Base-by-base conservation (phyloP, 768 basidiomycete genomes). In the Melanogaster broomeanus region DNA sequence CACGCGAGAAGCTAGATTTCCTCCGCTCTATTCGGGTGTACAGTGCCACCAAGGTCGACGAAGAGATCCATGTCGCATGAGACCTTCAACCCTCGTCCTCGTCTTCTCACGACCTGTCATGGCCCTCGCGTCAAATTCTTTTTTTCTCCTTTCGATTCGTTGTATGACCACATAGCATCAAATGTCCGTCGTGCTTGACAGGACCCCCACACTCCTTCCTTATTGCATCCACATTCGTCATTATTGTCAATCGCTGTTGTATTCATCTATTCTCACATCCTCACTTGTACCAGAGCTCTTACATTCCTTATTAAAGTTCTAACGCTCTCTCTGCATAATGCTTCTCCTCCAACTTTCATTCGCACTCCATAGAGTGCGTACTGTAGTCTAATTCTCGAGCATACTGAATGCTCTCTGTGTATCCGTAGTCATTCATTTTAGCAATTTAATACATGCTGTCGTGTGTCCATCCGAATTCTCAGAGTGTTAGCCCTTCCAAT, bases 21-120 rank as follows among this genome's bases (percentile, higher is more conserved):
- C 66, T 83, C 3, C 78, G 83, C 37, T 76, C 76, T 10, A 72
- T 84, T 48, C 74, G 73, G 34, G 76, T 84, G 8, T 83, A 75
- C 58, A 66, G 76, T 37, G 81, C 81, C 15, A 64, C 73, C 47
- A 84, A 84, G 61, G 51, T 57, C 22, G 59, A 69, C 31, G 62
- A 64, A 39, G 68, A 70, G 38, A 53, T 57, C 15, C 63, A 64
- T 31, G 19, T 64, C 41, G 42, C 49, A 50, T 62, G 47, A 66
- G 49, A 22, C 18, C 43, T 19, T 47, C 28, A 40, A 45, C 40
- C 37, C 22, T 40, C n/a, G 18, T 33, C 7, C 19, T 38, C 45
- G 43, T 38, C 43, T 27, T 16, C 44, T 9, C 35, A 37, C 35
- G 19, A 19, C 16, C 8, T 27, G 15, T 24, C 24, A 37, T 37